phyloP scores from a whole-genome alignment of 441 rosid genomes.

The Syzygium syzygioides region DNA sequence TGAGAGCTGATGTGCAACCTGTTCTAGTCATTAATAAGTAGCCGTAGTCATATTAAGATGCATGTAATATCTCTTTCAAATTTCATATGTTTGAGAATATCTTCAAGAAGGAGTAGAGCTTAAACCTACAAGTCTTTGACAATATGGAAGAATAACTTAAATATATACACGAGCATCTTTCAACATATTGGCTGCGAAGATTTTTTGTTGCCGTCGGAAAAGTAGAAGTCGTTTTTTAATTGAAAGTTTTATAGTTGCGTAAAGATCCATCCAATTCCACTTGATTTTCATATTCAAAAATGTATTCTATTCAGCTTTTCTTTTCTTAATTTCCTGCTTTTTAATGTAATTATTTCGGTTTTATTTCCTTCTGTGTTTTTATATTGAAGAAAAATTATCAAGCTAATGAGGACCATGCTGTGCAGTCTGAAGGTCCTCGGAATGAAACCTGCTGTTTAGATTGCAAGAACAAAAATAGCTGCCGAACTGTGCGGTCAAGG shows the following conservation, averaged over 20 bases:
- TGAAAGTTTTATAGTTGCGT: too few relatives aligned
- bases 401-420: not conserved
- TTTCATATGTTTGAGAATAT: not conserved
- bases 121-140: not conserved
- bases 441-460: conserved; percentile 35
- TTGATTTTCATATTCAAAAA: not conserved
- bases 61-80: not conserved
- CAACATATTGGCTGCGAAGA: not conserved
- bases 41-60: not conserved
- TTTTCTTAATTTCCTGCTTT: not conserved
- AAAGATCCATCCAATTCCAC: too few relatives aligned
- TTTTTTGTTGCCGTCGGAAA: too few relatives aligned
- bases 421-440: conserved; percentile 12
- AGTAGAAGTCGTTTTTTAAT: too few relatives aligned
- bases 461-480: conserved; percentile 52
- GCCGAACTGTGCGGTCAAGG: conserved; percentile 65
- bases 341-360: not conserved
- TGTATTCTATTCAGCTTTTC: not conserved
- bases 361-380: not conserved
- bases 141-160: not conserved
- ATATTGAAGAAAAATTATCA: not conserved
- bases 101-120: not conserved
- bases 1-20: not conserved
- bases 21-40: not conserved
- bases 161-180: not conserved